Evolutionary conservation across 306 rosid species (phyloP), one percentile per base, ranked within the genome.

Genomic region (Lupinus albus): DNA sequence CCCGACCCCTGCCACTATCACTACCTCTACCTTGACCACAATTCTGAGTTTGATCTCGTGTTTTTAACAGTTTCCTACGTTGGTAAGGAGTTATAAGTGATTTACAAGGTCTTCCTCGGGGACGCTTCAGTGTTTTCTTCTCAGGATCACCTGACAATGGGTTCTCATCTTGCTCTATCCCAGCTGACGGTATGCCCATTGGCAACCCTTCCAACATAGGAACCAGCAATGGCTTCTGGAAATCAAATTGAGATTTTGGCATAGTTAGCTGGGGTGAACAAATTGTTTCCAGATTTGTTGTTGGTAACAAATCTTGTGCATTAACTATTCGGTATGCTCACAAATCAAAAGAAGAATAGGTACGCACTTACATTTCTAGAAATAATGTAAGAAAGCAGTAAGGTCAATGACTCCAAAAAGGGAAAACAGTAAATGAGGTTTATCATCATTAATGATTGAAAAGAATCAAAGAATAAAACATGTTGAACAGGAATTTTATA

Each of bases 41-140:
- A 25, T 25, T 3, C 30, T 25, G 30, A 25, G 30, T 4, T 25
- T 25, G 30, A 25, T 2, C 30, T 25, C 4, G 2, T 25, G 30
- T 4, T 25, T 25, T 4, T 25, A 25, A 25, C 4, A 25, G 3
- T 4, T 25, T 25, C 30, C 4, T 25, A 25, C 30, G 30, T 25
- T 25, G 30, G 30, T 25, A 25, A 25, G 30, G 30, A 25, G 30
- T 25, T 25, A 25, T 3, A 25, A 2, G 4, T 25, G 30, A 4
- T 25, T 72, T 68, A 68, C 12, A 51, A 61, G 79, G 77, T 64
- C 74, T 71, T 32, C 74, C 81, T 71, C 74, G 48, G 5, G 45
- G 35, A 48, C 58, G 64, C 55, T 64, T 77, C 57, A 32, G 50
- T 38, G 58, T 62, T 15, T 12, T 61, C 49, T 17, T 20, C 13